Evolutionary conservation across 805 yeast genomes (phyloP), one percentile per base, ranked within the genome.

Genomic region (Sugiyamaella marilandica): DNA sequence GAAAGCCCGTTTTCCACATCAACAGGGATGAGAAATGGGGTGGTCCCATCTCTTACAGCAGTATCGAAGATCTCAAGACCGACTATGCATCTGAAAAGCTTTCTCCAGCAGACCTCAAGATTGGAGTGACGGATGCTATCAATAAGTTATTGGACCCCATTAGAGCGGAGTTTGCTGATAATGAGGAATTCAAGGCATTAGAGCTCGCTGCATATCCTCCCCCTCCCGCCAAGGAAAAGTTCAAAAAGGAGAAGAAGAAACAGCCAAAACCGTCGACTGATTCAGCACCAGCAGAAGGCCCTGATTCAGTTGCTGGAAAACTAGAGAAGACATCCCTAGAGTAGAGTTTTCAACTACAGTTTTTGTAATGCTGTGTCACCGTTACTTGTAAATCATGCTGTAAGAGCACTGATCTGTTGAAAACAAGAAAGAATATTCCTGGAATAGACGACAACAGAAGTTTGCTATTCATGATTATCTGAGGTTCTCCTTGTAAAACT

Each of bases 1-100:
- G 75, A 35, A 69, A 70, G 44, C 86, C 89, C 60, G 73, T 76
- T 49, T 88, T 94, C 72, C 74, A 70, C 68, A 82, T 94, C 61
- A 82, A 85, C 64, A 85, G 99, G 73, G 97, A 97, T 46, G 99
- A 94, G 70, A 84, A 94, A 72, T 94, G 88, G 69, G 99, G 99
- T 61, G 99, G 99, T 49, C 85, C 95, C 60, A 76, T 94, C 53
- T 75, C 84, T 46, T 94, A 81, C 79, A 66, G 66, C 41, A 75
- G 87, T 16, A 74, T 88, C 60, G 90, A 80, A 16, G 79, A 81
- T 36, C 74, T 94, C 64, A 84, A 85, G 67, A 72, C 73, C 35
- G 96, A 85, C 61, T 94, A 78, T 72, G 84, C 79, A 44, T 76
- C 78, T 31, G 87, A 85, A 67, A 81, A 81, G 66, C 78, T 94